Conservation (phyloP, 1,284 basidiomycete species). For the Amylostereum areolatum region DNA sequence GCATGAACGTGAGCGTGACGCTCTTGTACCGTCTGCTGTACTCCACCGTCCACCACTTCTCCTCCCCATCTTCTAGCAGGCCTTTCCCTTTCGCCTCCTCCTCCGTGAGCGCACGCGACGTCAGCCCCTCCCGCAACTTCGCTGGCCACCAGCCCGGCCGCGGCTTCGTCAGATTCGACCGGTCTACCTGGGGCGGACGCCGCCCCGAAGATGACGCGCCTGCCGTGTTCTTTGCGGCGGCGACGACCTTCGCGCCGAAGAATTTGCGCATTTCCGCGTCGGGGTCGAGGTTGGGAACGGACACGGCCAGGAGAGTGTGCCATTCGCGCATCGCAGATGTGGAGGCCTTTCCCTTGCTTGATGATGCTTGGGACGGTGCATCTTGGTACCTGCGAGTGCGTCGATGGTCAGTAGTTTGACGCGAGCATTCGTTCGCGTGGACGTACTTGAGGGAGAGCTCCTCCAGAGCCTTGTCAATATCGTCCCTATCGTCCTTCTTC, state of each 20-base stretch:
- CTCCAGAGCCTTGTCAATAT: constrained; percentile 76
- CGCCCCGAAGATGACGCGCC: constrained; percentile 17
- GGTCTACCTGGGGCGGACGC: constrained; percentile 26
- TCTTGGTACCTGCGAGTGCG: no score
- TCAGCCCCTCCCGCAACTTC: constrained; percentile 63
- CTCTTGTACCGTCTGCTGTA: constrained; percentile 81
- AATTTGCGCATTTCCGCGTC: constrained; percentile 88
- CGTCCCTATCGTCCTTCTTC: constrained; percentile 62
- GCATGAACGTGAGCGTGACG: constrained; percentile 75
- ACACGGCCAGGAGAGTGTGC: constrained; percentile 65
- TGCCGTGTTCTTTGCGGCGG: constrained; percentile 45
- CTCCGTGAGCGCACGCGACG: constrained; percentile 48
- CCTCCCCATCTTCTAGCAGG: constrained; percentile 40
- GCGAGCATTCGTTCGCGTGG: not conserved
- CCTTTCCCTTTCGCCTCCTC: constrained; percentile 50
- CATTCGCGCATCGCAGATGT: constrained; percentile 22
- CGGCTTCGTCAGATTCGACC: constrained; percentile 61
- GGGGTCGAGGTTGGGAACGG: constrained; percentile 73
- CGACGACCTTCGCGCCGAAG: constrained; percentile 85
- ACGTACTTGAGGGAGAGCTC: constrained; percentile 74
- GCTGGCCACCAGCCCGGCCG: constrained; percentile 59
- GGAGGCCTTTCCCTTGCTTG: constrained; percentile 16
- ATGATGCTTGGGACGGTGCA: no score
- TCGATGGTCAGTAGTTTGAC: not conserved
- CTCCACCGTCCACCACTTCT: constrained; percentile 84